A percentile compares a stretch with the other conserved stretches of the same genome.
phyloP scores from a whole-genome alignment of 2,329 filamentous ascomycete genomes.

The Monilinia fructicola region DNA sequence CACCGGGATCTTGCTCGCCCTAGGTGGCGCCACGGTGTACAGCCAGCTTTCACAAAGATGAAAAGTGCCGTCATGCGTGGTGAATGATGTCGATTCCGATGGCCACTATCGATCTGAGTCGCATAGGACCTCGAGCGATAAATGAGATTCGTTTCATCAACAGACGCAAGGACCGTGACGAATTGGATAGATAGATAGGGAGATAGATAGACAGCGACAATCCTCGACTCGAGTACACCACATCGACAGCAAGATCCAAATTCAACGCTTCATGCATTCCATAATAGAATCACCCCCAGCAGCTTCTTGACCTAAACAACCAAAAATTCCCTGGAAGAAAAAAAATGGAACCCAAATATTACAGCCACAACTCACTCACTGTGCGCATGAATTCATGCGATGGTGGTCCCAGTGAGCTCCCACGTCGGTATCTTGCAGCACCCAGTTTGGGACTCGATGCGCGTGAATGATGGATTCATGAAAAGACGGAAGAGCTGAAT shows the following conservation, averaged over 20 bases:
- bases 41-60: slow-evolving; percentile 42
- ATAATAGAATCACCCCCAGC: too few species aligned
- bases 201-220: neutral
- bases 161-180: neutral
- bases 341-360: too few species aligned
- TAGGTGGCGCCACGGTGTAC: slow-evolving; percentile 48
- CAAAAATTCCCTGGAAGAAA: too few species aligned
- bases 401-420: too few species aligned
- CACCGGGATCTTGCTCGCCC: slow-evolving; percentile 46
- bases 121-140: neutral
- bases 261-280: too few species aligned
- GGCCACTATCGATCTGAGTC: neutral
- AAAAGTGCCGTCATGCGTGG: neutral
- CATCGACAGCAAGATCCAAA: neutral
- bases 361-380: too few species aligned
- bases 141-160: neutral
- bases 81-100: neutral
- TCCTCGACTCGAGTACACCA: neutral
- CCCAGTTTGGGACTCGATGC: too few species aligned
- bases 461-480: too few species aligned
- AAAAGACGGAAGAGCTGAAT: too few species aligned
- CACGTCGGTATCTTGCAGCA: too few species aligned
- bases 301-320: too few species aligned
- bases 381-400: too few species aligned
- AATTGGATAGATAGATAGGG: neutral